Percentiles rank a stretch among this genome's conserved stretches.
Conservation (phyloP, 192 early-diverging fungal genomes). For the Gamsiella multidivaricata region DNA sequence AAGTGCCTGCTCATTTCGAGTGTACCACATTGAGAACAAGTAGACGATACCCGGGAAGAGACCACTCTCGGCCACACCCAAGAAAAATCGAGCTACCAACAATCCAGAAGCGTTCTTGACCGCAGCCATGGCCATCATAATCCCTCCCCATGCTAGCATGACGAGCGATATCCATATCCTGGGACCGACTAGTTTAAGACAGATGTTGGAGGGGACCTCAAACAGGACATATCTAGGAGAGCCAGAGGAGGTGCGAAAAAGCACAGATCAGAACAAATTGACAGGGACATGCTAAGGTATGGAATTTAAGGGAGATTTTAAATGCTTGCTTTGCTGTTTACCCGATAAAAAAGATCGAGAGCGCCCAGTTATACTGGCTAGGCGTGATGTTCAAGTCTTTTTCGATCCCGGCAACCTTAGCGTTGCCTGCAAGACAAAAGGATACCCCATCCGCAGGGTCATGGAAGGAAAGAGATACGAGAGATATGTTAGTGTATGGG, state of each 20-base stretch:
- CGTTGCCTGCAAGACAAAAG: slow-evolving; percentile 58
- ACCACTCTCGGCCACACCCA: slow-evolving; percentile 66
- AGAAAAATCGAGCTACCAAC: slow-evolving; percentile 62
- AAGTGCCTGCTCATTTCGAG: slow-evolving; percentile 60
- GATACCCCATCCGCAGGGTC: background rate
- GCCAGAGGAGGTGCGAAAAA: background rate
- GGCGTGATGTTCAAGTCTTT: slow-evolving; percentile 56
- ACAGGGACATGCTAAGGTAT: background rate
- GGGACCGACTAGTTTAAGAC: slow-evolving; percentile 66
- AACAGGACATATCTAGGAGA: slow-evolving; percentile 61
- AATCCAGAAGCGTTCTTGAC: slow-evolving; percentile 50
- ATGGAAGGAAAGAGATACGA: too few relatives aligned
- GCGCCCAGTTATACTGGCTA: slow-evolving; percentile 65
- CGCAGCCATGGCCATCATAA: slow-evolving; percentile 61
- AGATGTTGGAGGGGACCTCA: slow-evolving; percentile 75
- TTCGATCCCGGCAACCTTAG: slow-evolving; percentile 63
- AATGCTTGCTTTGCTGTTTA: background rate
- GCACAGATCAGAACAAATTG: background rate
- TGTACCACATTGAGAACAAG: slow-evolving; percentile 65
- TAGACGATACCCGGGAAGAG: slow-evolving; percentile 67
- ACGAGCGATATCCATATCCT: slow-evolving; percentile 63
- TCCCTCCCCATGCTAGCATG: slow-evolving; percentile 65
- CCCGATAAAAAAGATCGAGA: slow-evolving; percentile 76
- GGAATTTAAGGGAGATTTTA: background rate
- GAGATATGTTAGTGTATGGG: too few relatives aligned